Percentiles rank a stretch among this genome's conserved stretches.
phyloP scores from a whole-genome alignment of 495 filamentous ascomycete species.

The Penicillium verhagenii region DNA sequence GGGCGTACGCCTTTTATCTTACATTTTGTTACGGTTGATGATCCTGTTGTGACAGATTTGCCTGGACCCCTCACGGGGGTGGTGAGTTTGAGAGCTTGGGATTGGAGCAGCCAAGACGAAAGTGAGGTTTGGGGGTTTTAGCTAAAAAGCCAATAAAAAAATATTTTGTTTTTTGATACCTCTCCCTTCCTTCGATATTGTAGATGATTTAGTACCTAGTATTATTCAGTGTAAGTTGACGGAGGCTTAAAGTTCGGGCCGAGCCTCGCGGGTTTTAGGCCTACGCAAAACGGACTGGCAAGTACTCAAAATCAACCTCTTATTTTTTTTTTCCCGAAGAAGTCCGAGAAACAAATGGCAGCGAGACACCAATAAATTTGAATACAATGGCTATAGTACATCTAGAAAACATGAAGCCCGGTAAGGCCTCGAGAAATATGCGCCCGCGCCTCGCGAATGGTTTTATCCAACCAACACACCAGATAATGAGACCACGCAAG shows the following conservation, averaged over 20 bases:
- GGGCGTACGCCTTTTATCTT: too few relatives aligned
- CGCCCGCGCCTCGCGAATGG: slow-evolving; percentile 41
- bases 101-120: too few relatives aligned
- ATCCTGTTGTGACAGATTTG: too few relatives aligned
- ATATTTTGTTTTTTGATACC: too few relatives aligned
- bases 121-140: too few relatives aligned
- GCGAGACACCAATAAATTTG: slow-evolving; percentile 28
- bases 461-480: slow-evolving; percentile 26
- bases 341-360: slow-evolving; percentile 11
- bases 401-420: slow-evolving; percentile 32
- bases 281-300: neutral
- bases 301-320: neutral
- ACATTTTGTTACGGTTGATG: too few relatives aligned
- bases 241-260: neutral
- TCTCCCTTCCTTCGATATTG: neutral
- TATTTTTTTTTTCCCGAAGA: too few relatives aligned
- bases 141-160: too few relatives aligned
- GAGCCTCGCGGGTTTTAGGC: neutral
- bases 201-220: neutral
- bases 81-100: too few relatives aligned
- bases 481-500: slow-evolving; percentile 24
- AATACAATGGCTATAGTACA: slow-evolving; percentile 42
- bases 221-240: neutral
- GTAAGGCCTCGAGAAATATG: slow-evolving; percentile 32
- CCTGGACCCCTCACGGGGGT: too few relatives aligned